Conservation (phyloP, 2,329 filamentous ascomycete genomes). For the Nemania diffusa region DNA sequence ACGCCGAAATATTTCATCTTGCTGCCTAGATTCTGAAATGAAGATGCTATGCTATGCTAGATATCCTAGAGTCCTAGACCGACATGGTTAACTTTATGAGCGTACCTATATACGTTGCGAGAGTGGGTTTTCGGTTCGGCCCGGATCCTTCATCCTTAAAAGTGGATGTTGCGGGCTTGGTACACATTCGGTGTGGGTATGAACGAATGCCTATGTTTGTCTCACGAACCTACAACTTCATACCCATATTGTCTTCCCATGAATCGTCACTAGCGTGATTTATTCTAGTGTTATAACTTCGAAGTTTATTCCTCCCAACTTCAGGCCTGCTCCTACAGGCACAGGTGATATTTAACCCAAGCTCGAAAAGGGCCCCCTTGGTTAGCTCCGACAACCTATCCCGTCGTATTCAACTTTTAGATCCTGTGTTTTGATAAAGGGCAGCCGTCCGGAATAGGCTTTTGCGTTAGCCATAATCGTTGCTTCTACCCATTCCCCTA, state of each 20-base stretch:
- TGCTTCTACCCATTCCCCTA: constrained; percentile 43
- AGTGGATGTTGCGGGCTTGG: neutral
- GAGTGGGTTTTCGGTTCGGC: neutral
- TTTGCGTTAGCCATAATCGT: constrained; percentile 47
- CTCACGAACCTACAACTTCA: constrained; percentile 1
- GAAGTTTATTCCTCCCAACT: neutral
- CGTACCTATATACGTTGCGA: neutral
- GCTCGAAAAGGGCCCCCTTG: neutral
- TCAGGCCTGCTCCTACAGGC: neutral
- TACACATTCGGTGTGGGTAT: constrained; percentile 11
- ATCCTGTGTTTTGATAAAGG: constrained; percentile 44
- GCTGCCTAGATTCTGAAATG: neutral
- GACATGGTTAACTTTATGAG: neutral
- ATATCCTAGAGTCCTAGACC: neutral
- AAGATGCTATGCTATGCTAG: constrained; percentile 2
- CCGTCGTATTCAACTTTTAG: constrained; percentile 42
- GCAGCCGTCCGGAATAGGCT: constrained; percentile 45
- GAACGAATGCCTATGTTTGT: neutral
- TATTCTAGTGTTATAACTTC: constrained; percentile 11
- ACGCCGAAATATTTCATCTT: neutral
- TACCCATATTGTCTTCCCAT: constrained; percentile 2
- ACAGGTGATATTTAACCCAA: neutral
- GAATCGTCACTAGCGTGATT: constrained; percentile 11
- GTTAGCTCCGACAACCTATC: constrained; percentile 44
- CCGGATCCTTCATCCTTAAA: neutral